Evolutionary conservation across 768 basidiomycete genomes (phyloP), one percentile per base, ranked within the genome.

Genomic region (Mycena venus): DNA sequence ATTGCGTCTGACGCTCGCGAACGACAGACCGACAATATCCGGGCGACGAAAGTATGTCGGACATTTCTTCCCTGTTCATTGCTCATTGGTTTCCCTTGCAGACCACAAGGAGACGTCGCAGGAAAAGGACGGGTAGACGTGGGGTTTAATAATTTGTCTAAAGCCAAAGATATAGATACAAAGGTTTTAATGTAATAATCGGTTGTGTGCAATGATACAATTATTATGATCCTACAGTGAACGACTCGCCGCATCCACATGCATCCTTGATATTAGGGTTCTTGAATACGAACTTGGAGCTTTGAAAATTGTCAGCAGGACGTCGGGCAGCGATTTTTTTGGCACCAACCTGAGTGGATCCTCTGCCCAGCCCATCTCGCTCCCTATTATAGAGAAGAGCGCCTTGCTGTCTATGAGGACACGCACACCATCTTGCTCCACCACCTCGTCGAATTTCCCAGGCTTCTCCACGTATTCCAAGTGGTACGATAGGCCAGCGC

Each of bases 311-410:
- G 49, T 74, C 64, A 58, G 63, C 64, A 51, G 17, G 11, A n/a
- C 25, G 38, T 19, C 25, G 17, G 11, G 38, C 40, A 40, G 19
- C 11, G 15, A n/a, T 34, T 11, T 11, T 21, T 29, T 40, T 27
- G 25, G 17, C 12, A 85, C 92, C 66, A 72, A 95, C 94, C 96
- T 97, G 51, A 99, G 85, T 36, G 91, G 84, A 82, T 98, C 96
- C 85, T 99, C 98, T 72, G 92, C 89, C 98, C 98, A 99, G 81
- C 98, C 96, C 98, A 99, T 99, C 88, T 95, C 95, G 83, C 96
- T 98, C 61, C 98, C 98, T 73, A 99, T 98, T 78, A 99, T 98
- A 71, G 95, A 96, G 82, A 99, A 99, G 75, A 99, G 85, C 29
- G 98, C 98, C 83, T 97, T 99, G 81, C 93, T 94, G 86, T 99